These are phyloP conservation scores for Carpinus viminea DNA, from an alignment of 306 rosid genomes.

Conservation along the genomic window DNA sequence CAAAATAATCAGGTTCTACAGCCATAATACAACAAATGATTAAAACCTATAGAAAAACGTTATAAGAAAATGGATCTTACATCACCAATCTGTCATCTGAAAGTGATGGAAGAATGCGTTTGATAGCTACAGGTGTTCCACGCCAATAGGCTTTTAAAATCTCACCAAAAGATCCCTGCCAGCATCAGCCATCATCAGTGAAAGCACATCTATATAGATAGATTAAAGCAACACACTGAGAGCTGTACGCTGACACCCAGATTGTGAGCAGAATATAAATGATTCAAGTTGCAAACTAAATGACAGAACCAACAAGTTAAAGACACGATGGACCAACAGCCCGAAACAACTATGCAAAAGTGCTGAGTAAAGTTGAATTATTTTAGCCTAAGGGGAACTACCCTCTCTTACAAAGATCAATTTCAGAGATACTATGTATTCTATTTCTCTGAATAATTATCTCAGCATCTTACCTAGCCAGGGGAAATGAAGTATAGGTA, in stretches of 20 bases:
- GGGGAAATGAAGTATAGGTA: slow-evolving; percentile 2
- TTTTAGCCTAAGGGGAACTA: not conserved
- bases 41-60: not conserved
- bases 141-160: slow-evolving; percentile 86
- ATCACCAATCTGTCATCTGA: slow-evolving; percentile 91
- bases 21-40: not conserved
- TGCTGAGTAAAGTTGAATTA: not conserved
- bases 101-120: slow-evolving; percentile 89
- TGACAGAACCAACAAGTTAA: not conserved
- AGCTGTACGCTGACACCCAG: not conserved
- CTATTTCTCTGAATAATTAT: not conserved
- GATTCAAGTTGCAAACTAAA: slow-evolving; percentile 3
- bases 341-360: not conserved
- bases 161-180: slow-evolving; percentile 94
- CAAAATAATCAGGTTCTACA: not conserved
- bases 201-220: slow-evolving; percentile 10
- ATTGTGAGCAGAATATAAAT: not conserved
- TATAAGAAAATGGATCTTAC: slow-evolving; percentile 54
- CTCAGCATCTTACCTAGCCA: not conserved
- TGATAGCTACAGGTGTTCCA: slow-evolving; percentile 92
- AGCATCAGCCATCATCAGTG: slow-evolving; percentile 12
- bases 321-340: not conserved
- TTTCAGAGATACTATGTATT: not conserved
- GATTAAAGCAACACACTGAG: slow-evolving; percentile 8
- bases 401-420: slow-evolving; percentile 2